Percentiles rank a stretch among this genome's conserved stretches.
phyloP scores from a whole-genome alignment of 208 protist species.

The Leishmania guyanensis region DNA sequence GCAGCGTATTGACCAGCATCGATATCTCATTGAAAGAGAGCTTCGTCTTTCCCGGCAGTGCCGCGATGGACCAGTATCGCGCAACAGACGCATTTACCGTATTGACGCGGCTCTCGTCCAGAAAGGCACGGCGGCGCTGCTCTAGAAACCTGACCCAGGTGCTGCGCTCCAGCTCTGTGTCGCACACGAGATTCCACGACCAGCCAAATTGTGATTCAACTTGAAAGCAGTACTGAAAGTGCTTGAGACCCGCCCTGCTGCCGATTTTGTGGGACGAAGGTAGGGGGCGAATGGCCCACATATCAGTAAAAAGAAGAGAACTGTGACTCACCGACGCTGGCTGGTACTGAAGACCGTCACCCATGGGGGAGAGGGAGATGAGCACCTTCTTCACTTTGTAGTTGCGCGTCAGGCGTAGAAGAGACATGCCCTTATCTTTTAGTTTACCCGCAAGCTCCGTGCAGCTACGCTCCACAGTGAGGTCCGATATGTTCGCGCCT shows the following conservation, averaged over 20 bases:
- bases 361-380: conserved; percentile 17
- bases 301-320: conserved; percentile 44
- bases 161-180: conserved; percentile 29
- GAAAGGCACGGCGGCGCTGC: conserved; percentile 27
- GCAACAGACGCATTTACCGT: conserved; percentile 12
- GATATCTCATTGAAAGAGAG: conserved; percentile 32
- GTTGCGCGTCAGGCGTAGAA: conserved; percentile 21
- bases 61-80: conserved; percentile 26
- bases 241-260: conserved; percentile 30
- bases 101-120: conserved; percentile 24
- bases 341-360: conserved; percentile 24
- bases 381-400: conserved; percentile 20
- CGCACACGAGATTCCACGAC: conserved; percentile 44
- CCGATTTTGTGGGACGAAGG: conserved; percentile 25
- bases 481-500: conserved; percentile 12
- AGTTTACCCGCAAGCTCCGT: conserved; percentile 23
- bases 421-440: conserved; percentile 16
- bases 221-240: conserved; percentile 50
- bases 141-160: conserved; percentile 42
- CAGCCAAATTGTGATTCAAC: conserved; percentile 37
- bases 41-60: conserved; percentile 21
- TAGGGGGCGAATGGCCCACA: conserved; percentile 34
- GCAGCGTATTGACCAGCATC: conserved; percentile 24
- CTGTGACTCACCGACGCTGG: conserved; percentile 24
- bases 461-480: conserved; percentile 17